A percentile compares a stretch with the other conserved stretches of the same genome.
phyloP scores from a whole-genome alignment of 1,139 yeast species.

The Protomyces gravidus region DNA sequence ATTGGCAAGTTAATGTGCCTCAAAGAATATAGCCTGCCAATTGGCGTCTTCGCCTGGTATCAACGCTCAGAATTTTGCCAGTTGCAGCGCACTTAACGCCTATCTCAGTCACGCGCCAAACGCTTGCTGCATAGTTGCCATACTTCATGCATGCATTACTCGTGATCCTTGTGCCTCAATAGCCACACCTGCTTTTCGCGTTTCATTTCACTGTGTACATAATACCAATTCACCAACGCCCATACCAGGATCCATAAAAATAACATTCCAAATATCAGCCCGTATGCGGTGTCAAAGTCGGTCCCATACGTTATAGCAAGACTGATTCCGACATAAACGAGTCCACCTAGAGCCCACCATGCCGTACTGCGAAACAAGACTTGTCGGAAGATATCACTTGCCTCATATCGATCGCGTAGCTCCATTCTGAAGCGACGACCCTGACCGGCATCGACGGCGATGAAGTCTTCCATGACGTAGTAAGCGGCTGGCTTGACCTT shows the following conservation, averaged over 20 bases:
- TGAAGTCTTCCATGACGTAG: conserved; percentile 1
- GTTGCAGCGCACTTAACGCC: no score
- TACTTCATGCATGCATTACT: no score
- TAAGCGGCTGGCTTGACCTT: background rate
- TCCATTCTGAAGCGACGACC: background rate
- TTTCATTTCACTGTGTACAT: background rate
- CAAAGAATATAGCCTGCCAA: no score
- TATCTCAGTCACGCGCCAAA: no score
- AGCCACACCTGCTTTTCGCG: background rate
- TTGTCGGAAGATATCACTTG: background rate
- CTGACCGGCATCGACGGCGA: conserved; percentile 2
- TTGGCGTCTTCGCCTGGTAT: no score
- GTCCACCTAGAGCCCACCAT: background rate
- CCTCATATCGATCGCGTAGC: background rate
- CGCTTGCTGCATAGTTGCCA: no score
- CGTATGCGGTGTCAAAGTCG: background rate
- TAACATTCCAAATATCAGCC: background rate
- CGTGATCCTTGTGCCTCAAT: background rate
- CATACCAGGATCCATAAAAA: background rate
- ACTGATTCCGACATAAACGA: background rate
- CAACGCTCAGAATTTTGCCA: no score
- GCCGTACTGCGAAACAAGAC: background rate
- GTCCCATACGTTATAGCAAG: background rate
- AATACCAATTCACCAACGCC: background rate
- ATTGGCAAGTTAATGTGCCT: no score